Base-by-base conservation (phyloP, 2,329 filamentous ascomycete genomes). In the Neofusicoccum sp. region DNA sequence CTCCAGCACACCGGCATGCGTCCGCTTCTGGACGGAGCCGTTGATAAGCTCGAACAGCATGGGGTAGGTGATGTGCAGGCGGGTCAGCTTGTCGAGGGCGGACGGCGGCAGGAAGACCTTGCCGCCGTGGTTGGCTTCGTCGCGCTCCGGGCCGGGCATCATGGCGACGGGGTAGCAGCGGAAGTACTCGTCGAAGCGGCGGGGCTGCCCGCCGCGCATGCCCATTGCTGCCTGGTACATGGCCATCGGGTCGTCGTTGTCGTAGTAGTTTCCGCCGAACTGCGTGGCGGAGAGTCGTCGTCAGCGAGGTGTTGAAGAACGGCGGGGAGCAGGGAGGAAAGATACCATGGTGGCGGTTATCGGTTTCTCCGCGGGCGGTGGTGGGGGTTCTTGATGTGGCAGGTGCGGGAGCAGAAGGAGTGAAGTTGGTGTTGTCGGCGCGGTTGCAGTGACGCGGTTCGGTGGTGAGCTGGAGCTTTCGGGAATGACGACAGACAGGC, bases 61-160 rank as follows among this genome's bases (percentile, higher is more conserved):
- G 6, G 95, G 95, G 82, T 97, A 99, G 75, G 96, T 93, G 66
- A 99, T 96, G 78, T 98, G 94, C 14, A 99, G 82, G 73, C 93
- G 87, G 14, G 95, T 97, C 69, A 99, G 90, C 79, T 97, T 99
- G 81, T 99, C 94, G 62, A 99, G 86, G 5, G 95, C 94, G 39
- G 93, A 97, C 0, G 95, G 91, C n/a, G 95, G 95, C 67, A 99
- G 88, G 74, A 99, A 92, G 71, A 99, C 94, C 82, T 99, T 99
- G 78, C 94, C 96, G 69, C 95, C 95, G 74, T 95, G 93, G 82
- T 98, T 98, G 66, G 96, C 88, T 69, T 93, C 89, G 59, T 91
- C 90, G 68, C 95, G 87, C 71, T 97, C 93, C 41, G 92, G 87
- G 2, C 94, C 93, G 11, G 93, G 92, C 66, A 96, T 87, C 93